Percentiles rank a stretch among this genome's conserved stretches.
phyloP scores from a whole-genome alignment of 305 asterid genomes.

The Fraxinus floribunda region DNA sequence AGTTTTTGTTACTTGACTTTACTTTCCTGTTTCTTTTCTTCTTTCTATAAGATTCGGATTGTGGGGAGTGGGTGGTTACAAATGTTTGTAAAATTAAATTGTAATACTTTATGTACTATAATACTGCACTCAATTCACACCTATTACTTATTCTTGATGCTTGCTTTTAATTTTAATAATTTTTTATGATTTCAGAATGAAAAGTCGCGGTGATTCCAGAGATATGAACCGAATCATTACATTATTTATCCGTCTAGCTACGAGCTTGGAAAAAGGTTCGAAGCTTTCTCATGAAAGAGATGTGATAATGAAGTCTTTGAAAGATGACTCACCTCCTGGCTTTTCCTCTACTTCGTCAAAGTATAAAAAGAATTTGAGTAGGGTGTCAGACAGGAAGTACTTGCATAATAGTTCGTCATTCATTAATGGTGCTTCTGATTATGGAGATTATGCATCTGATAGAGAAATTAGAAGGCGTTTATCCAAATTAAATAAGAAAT shows the following conservation, averaged over 20 bases:
- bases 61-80: neutral
- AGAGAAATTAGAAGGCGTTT: constrained; percentile 83
- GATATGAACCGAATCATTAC: constrained; percentile 66
- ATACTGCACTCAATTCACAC: neutral
- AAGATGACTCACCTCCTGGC: constrained; percentile 81
- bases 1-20: neutral
- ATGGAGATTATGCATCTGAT: constrained; percentile 83
- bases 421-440: constrained; percentile 56
- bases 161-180: constrained; percentile 7
- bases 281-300: constrained; percentile 52
- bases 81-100: neutral
- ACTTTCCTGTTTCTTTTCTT: neutral
- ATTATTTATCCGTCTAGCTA: constrained; percentile 76
- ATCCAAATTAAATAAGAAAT: constrained; percentile 76
- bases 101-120: neutral
- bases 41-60: neutral
- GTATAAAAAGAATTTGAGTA: constrained; percentile 60
- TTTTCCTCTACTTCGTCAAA: constrained; percentile 65
- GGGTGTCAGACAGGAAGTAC: constrained; percentile 63
- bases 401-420: constrained; percentile 53
- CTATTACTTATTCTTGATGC: neutral
- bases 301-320: constrained; percentile 56
- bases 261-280: constrained; percentile 75
- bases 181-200: constrained; percentile 47
- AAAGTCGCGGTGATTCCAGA: constrained; percentile 61